phyloP scores from a whole-genome alignment of 306 rosid genomes.

The Calophaca sinica region DNA sequence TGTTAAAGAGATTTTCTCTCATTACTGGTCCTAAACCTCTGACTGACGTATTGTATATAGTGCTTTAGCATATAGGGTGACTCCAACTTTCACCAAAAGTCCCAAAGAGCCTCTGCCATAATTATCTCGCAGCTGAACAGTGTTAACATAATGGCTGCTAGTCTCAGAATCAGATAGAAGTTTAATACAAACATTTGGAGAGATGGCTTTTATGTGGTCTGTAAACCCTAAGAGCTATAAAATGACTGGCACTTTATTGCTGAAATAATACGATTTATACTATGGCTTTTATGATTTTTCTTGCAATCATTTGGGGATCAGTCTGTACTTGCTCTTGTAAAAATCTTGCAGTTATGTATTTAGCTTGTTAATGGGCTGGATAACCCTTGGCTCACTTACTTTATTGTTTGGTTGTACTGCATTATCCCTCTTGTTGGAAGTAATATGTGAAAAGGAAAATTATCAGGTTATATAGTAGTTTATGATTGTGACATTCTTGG shows the following conservation, averaged over 20 bases:
- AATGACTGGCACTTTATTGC: slow-evolving; percentile 20
- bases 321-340: not conserved
- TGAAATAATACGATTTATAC: not conserved
- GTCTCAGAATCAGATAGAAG: slow-evolving; percentile 12
- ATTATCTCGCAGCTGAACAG: too few relatives aligned
- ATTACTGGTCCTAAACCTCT: too few relatives aligned
- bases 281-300: slow-evolving; percentile 22
- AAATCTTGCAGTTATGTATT: not conserved
- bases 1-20: too few relatives aligned
- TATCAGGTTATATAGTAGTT: slow-evolving; percentile 12
- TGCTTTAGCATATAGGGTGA: not conserved
- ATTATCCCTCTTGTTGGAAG: slow-evolving; percentile 30
- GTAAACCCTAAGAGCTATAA: not conserved
- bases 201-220: slow-evolving; percentile 13
- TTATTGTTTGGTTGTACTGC: slow-evolving; percentile 33
- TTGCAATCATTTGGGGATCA: not conserved
- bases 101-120: too few relatives aligned
- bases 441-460: slow-evolving; percentile 29
- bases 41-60: too few relatives aligned
- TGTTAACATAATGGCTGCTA: slow-evolving; percentile 7
- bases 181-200: not conserved
- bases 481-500: slow-evolving; percentile 44
- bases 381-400: slow-evolving; percentile 39
- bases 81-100: not conserved
- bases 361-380: slow-evolving; percentile 28